Percentiles rank a stretch among this genome's conserved stretches.
Evolutionary conservation across 2,329 filamentous ascomycete genomes (phyloP).

Genomic region (Talaromyces sp.): DNA sequence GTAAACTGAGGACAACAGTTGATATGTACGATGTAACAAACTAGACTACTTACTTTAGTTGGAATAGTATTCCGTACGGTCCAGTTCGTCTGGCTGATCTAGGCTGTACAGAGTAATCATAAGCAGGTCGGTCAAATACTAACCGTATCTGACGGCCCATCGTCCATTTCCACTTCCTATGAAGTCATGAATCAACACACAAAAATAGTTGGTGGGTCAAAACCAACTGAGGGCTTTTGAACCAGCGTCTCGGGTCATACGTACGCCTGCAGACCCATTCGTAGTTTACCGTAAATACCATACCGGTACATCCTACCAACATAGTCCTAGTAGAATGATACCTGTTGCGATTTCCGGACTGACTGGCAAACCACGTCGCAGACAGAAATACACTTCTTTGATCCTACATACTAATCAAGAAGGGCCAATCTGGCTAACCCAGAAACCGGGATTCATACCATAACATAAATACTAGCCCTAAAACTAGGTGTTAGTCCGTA

Average conservation of each 20-base stretch:
- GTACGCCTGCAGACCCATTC: background rate
- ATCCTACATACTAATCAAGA: background rate
- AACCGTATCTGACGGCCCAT: background rate
- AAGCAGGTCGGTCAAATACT: background rate
- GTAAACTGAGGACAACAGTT: background rate
- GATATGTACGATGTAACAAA: background rate
- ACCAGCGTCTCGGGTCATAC: conserved; percentile 9
- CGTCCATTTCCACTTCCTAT: background rate
- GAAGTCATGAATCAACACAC: background rate
- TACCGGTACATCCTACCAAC: background rate
- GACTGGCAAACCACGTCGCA: background rate
- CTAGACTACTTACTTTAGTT: conserved; percentile 3
- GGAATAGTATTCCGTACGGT: background rate
- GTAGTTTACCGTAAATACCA: conserved; percentile 7
- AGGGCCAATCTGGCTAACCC: background rate
- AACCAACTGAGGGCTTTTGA: conserved; percentile 1
- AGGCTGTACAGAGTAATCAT: background rate
- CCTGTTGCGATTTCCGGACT: background rate
- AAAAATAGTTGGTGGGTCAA: background rate
- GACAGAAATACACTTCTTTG: background rate
- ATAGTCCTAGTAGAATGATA: background rate
- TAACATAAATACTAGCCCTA: conserved; percentile 6
- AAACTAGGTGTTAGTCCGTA: background rate
- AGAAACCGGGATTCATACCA: conserved; percentile 7
- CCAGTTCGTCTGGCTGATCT: background rate